Evolutionary conservation across 371 early-diverging fungal genomes (phyloP), one percentile per base, ranked within the genome.

Genomic region (Umbelopsis sp.): DNA sequence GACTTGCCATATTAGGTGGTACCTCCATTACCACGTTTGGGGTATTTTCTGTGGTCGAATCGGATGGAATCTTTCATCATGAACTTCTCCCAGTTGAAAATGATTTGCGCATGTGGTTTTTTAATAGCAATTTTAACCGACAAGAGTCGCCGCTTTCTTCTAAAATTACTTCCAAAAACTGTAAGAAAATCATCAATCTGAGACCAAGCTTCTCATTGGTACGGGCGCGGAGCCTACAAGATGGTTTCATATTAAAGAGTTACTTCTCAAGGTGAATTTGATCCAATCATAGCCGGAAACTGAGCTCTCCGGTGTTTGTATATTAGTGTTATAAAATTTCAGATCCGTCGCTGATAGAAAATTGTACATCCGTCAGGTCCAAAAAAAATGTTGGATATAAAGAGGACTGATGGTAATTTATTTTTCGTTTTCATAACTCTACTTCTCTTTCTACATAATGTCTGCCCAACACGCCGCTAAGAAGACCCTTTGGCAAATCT

Each of bases 401-500:
- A 48, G 16, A 57, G 35, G 35, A 0, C n/a, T 8, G 32, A 35
- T 7, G 18, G 57, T 16, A 16, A 57, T 11, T 29, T 35, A 57
- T 25, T 57, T 57, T 29, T 29, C 0, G 10, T 48, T 37, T 69
- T 69, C 52, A 24, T 53, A 50, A 22, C 44, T 52, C 32, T 64
- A 46, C 50, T 53, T 70, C 63, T 70, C 51, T 71, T 52, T 71
- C 22, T 68, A 48, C 57, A 72, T 64, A 65, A 45, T 53, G 66
- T 68, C 77, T 70, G 73, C 80, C 65, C 75, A 78, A 69, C 72
- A 74, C 72, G 66, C 75, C 70, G 83, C 77, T 71, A 80, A 80
- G 71, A 81, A 79, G 70, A 72, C 82, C 41, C 73, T 81, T 80
- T 84, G 82, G 82, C 71, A 63, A 65, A 84, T 80, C 75, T 84